Conservation (phyloP, 257 asterid species). For the Apocynum venetum region DNA sequence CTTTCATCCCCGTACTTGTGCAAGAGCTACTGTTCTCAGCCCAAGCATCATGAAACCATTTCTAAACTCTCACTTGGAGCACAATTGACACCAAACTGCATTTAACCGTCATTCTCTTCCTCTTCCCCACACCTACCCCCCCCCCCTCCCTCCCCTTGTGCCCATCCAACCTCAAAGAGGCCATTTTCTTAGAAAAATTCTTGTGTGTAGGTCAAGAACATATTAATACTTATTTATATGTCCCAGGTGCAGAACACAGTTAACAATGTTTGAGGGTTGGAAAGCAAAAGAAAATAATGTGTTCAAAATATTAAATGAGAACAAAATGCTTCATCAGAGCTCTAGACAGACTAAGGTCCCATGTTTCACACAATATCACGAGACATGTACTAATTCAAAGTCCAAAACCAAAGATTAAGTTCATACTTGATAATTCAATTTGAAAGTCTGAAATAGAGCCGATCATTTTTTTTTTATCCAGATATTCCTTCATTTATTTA, state of each 20-base stretch:
- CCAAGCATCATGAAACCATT: background rate
- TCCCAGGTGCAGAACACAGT: background rate
- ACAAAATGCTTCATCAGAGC: background rate
- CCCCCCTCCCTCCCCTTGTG: background rate
- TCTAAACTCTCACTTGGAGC: background rate
- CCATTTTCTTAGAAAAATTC: background rate
- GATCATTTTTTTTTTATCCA: background rate
- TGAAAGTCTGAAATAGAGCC: background rate
- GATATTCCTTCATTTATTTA: background rate
- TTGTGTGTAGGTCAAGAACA: background rate
- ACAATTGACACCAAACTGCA: background rate
- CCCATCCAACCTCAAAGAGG: background rate
- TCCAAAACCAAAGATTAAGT: background rate
- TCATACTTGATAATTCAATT: background rate
- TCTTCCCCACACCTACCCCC: background rate
- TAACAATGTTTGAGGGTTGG: no score
- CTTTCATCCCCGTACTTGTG: background rate
- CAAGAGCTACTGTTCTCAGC: background rate
- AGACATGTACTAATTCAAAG: background rate
- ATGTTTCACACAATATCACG: no score
- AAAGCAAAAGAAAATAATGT: background rate
- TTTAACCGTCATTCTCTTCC: background rate
- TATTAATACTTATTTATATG: background rate
- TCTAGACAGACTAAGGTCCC: no score
- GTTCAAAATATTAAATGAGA: background rate